Conservation (phyloP, 345 rosid genomes). For the Cardamine resedifolia region DNA sequence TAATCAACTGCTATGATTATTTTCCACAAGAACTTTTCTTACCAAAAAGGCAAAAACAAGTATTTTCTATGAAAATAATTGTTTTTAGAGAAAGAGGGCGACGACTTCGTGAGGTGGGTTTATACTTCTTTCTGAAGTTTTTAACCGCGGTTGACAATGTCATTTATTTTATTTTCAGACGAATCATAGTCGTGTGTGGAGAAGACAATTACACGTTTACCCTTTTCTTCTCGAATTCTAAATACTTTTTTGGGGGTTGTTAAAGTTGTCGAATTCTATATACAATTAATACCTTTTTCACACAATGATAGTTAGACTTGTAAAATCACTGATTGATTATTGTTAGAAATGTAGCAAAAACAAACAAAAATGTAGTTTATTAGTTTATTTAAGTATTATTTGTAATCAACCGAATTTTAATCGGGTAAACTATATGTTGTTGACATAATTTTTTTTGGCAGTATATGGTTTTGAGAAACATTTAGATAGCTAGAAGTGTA, state of each 20-base stretch:
- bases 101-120: slow-evolving; percentile 30
- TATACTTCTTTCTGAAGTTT: slow-evolving; percentile 24
- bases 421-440: not conserved
- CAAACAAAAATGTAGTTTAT: not conserved
- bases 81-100: slow-evolving; percentile 23
- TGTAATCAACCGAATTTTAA: not conserved
- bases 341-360: not conserved
- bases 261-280: not conserved
- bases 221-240: not conserved
- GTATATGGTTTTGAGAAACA: not conserved
- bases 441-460: not conserved
- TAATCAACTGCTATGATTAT: slow-evolving; percentile 4
- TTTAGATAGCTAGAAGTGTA: not conserved
- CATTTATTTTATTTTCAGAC: slow-evolving; percentile 2
- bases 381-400: not conserved
- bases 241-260: no score
- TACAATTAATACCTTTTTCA: not conserved
- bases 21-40: slow-evolving; percentile 7
- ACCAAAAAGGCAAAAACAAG: slow-evolving; percentile 20
- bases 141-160: slow-evolving; percentile 15
- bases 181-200: slow-evolving; percentile 18
- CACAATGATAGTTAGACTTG: not conserved
- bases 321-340: not conserved
- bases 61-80: not conserved
- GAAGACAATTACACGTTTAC: not conserved